Percentiles rank a stretch among this genome's conserved stretches.
phyloP scores from a whole-genome alignment of 345 rosid genomes.

The Eutrema yunnanense region DNA sequence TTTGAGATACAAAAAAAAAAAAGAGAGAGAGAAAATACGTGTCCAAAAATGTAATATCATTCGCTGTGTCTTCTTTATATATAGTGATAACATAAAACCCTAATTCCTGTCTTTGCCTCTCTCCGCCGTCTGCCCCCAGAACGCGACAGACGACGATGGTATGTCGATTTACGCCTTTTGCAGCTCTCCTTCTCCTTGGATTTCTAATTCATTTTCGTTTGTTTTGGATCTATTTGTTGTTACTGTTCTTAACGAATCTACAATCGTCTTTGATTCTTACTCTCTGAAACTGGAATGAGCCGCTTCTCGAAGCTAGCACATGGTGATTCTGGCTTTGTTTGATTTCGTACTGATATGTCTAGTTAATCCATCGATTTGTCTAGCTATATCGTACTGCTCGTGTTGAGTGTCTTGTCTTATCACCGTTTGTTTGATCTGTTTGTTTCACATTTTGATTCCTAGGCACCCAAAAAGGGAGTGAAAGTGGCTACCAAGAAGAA shows the following conservation, averaged over 20 bases:
- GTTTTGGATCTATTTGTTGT: neutral
- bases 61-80: neutral
- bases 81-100: constrained; percentile 14
- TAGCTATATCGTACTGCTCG: neutral
- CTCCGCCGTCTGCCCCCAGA: constrained; percentile 18
- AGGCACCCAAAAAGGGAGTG: constrained; percentile 52
- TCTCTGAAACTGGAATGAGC: neutral
- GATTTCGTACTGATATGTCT: neutral
- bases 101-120: constrained; percentile 1
- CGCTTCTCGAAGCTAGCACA: neutral
- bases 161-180: neutral
- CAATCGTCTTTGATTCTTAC: neutral
- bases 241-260: neutral
- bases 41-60: constrained; percentile 10
- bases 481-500: constrained; percentile 41
- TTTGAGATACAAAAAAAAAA: neutral
- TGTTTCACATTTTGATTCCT: neutral
- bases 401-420: neutral
- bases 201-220: neutral
- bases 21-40: neutral
- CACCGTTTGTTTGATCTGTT: neutral
- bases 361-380: neutral
- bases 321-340: neutral
- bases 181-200: neutral
- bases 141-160: constrained; percentile 13